phyloP scores from a whole-genome alignment of 139 green algal species.

The Coelastrella sp. region DNA sequence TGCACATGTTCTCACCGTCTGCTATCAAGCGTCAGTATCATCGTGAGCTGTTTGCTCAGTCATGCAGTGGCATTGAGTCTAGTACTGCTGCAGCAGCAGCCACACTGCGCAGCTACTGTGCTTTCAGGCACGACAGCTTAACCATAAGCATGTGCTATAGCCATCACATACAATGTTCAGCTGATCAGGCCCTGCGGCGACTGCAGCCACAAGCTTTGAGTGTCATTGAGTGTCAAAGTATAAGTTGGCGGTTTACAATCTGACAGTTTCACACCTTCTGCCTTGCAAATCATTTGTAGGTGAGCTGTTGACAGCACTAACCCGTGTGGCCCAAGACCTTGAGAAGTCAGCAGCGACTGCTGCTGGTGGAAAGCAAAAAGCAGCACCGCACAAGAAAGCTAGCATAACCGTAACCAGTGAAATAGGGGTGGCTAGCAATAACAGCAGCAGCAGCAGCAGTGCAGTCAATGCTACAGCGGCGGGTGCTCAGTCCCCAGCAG shows the following conservation, averaged over 20 bases:
- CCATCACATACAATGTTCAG: too few relatives aligned
- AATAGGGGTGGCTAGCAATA: background rate
- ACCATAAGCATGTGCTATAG: too few relatives aligned
- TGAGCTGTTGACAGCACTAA: slow-evolving; percentile 62
- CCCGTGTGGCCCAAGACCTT: slow-evolving; percentile 55
- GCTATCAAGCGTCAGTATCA: too few relatives aligned
- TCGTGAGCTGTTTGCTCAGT: too few relatives aligned
- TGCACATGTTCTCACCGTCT: too few relatives aligned
- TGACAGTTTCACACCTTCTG: background rate
- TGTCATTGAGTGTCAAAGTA: too few relatives aligned
- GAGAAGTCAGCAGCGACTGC: slow-evolving; percentile 34
- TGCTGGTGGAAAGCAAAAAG: background rate
- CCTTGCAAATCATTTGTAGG: background rate
- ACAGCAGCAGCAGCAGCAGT: background rate
- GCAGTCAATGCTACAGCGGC: too few relatives aligned
- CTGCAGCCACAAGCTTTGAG: too few relatives aligned
- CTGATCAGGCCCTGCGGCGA: too few relatives aligned
- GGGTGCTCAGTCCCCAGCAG: background rate
- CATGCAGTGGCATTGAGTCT: too few relatives aligned
- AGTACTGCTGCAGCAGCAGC: background rate
- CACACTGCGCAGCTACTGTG: background rate
- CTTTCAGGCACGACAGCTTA: too few relatives aligned
- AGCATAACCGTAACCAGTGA: slow-evolving; percentile 7
- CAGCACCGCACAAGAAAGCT: background rate
- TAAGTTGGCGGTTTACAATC: too few relatives aligned